Conservation (phyloP, 805 yeast genomes). For the Saitoella complicata region DNA sequence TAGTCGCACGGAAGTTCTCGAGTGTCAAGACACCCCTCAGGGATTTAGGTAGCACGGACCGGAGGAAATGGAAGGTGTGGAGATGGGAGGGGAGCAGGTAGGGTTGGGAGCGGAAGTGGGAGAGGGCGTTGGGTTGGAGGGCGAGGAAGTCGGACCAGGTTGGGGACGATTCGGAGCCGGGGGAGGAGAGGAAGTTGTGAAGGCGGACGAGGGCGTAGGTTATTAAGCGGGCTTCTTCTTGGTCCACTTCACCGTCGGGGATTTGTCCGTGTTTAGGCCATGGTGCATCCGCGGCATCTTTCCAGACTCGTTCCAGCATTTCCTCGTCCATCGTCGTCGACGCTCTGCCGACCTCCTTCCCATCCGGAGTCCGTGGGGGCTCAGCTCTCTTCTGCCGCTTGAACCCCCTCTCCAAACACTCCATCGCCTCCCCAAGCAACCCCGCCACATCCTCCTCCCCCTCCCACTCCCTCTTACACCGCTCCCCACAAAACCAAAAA, state of each 20-base stretch:
- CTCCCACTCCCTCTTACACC: constrained; percentile 27
- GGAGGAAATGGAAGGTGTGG: constrained; percentile 7
- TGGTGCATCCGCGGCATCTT: no score
- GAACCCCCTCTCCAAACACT: constrained; percentile 23
- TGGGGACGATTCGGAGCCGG: no score
- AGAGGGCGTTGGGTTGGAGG: constrained; percentile 9
- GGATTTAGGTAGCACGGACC: constrained; percentile 2
- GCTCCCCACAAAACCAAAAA: constrained; percentile 37
- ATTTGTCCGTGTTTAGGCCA: no score
- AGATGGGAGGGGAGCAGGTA: constrained; percentile 8
- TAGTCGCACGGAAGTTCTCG: constrained; percentile 27
- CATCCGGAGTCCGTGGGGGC: neutral
- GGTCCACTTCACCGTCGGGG: no score
- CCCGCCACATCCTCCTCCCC: constrained; percentile 18
- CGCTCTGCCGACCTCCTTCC: no score
- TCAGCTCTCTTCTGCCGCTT: constrained; percentile 24
- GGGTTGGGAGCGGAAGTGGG: constrained; percentile 6
- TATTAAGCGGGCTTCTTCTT: no score
- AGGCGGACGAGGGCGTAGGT: no score
- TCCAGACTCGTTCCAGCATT: no score
- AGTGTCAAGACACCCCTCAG: constrained; percentile 23
- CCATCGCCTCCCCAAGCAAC: constrained; percentile 13
- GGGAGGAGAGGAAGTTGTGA: no score
- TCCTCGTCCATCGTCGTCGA: no score
- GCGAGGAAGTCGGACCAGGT: constrained; percentile 1